Base-by-base conservation (phyloP, 2,329 filamentous ascomycete species). In the Graphilbum fragrans region DNA sequence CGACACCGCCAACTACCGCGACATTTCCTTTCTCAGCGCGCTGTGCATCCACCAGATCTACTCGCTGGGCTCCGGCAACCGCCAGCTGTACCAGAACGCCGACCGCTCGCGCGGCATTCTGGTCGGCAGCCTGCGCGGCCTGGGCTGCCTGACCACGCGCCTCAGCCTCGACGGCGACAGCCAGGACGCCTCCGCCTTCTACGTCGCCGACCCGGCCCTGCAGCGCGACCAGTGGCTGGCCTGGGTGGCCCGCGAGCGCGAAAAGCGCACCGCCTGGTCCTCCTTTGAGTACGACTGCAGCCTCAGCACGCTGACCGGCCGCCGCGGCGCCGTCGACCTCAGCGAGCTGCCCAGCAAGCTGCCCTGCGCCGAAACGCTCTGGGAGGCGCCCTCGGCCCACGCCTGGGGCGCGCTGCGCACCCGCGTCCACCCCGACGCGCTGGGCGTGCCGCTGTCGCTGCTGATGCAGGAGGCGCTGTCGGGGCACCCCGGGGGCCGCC, bases 251-350 rank as follows among this genome's bases (percentile, higher is more conserved):
- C 42, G 40, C 5, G 55, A 58, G 41, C 47, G 46, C 17, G 52
- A 50, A 19, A 47, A 45, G 21, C 47, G 55, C 12, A 45, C 50
- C 7, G 51, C 52, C 2, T 58, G 55, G 56, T 49, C 55, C 16
- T 51, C 53, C 8, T 58, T 58, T 25, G 55, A 58, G 35, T 57
- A 56, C 27, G 55, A 58, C 44, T 58, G 55, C 45, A 56, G 50
- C n/a, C 40, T 57, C 5, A 54, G 49, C 32, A 56, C 55, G 4
- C 45, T 58, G 19, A 58, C 53, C 1, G 51, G 49, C 31, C 49
- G 53, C 1, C 53, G 53, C 3, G 52, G 52, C 16, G 51, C 51
- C 4, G 52, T 58, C 5, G 53, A 55, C 35, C 42, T 58, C 10
- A 50, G 49, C 19, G 52, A 58, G 45, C 46, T 58, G 18, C 56